These are phyloP conservation scores for Russula emetica DNA, from an alignment of 768 basidiomycete species.

Conservation along the genomic window DNA sequence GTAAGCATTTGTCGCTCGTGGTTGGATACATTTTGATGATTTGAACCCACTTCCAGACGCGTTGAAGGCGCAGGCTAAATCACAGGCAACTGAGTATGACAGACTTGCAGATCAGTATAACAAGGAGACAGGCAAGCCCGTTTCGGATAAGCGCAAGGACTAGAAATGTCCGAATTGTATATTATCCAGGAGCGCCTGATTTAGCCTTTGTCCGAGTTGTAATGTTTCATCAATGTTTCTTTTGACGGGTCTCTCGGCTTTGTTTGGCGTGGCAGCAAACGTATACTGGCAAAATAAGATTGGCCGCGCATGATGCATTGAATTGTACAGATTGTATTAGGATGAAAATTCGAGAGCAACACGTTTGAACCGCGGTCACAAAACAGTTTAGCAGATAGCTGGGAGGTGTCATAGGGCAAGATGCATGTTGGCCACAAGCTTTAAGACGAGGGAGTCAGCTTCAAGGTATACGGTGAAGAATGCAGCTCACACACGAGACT, in stretches of 20 bases:
- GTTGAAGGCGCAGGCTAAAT: constrained; percentile 75
- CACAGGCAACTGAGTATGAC: constrained; percentile 78
- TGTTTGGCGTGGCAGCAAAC: neutral
- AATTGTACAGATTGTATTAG: neutral
- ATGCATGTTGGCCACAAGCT: neutral
- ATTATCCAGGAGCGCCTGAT: neutral
- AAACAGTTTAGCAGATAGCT: neutral
- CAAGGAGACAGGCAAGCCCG: constrained; percentile 53
- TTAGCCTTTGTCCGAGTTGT: neutral
- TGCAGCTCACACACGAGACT: neutral
- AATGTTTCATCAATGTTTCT: neutral
- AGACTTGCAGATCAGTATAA: constrained; percentile 77
- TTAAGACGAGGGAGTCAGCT: neutral
- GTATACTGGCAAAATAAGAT: neutral
- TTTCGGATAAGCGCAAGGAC: constrained; percentile 63
- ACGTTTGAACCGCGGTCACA: neutral
- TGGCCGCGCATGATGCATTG: neutral
- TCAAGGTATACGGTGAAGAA: neutral
- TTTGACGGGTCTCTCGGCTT: neutral
- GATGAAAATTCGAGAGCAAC: neutral
- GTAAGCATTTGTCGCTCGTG: constrained; percentile 8
- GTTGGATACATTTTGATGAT: neutral
- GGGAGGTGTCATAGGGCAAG: neutral
- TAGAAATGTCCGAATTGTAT: constrained; percentile 31
- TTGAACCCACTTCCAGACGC: constrained; percentile 45